phyloP scores from a whole-genome alignment of 2,329 filamentous ascomycete genomes.

The Sclerotinia borealis region DNA sequence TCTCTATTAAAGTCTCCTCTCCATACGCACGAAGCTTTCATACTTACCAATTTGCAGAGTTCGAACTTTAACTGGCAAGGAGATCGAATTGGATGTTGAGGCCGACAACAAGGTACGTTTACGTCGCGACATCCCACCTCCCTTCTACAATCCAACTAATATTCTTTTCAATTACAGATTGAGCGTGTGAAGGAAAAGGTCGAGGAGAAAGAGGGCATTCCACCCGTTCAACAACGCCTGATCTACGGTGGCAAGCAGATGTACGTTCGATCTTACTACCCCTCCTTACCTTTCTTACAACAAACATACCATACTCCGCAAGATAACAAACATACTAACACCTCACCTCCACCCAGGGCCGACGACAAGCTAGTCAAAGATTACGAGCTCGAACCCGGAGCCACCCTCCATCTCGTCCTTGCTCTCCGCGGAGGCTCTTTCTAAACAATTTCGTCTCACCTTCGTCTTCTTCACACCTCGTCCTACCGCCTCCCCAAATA shows the following conservation, averaged over 20 bases:
- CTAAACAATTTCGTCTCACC: background rate
- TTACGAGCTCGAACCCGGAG: slow-evolving; percentile 85
- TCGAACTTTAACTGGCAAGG: slow-evolving; percentile 94
- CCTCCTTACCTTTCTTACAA: background rate
- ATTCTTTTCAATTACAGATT: slow-evolving; percentile 50
- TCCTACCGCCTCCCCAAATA: background rate
- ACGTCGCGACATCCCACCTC: background rate
- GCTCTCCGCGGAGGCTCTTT: slow-evolving; percentile 72
- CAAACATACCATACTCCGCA: background rate
- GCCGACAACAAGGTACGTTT: slow-evolving; percentile 73
- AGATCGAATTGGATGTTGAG: slow-evolving; percentile 98
- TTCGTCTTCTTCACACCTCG: background rate
- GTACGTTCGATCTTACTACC: slow-evolving; percentile 43
- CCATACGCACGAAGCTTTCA: background rate
- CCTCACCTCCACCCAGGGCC: slow-evolving; percentile 51
- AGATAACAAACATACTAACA: background rate
- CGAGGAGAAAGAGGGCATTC: slow-evolving; percentile 98
- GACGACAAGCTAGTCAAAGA: slow-evolving; percentile 92
- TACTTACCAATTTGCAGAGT: slow-evolving; percentile 54
- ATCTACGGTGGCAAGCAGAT: slow-evolving; percentile 99
- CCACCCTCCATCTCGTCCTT: slow-evolving; percentile 90
- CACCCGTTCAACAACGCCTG: slow-evolving; percentile 89
- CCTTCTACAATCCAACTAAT: background rate
- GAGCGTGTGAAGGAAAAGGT: slow-evolving; percentile 97
- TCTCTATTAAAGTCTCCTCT: background rate